phyloP scores from a whole-genome alignment of 2,329 filamentous ascomycete species.

The Alternaria rosae region DNA sequence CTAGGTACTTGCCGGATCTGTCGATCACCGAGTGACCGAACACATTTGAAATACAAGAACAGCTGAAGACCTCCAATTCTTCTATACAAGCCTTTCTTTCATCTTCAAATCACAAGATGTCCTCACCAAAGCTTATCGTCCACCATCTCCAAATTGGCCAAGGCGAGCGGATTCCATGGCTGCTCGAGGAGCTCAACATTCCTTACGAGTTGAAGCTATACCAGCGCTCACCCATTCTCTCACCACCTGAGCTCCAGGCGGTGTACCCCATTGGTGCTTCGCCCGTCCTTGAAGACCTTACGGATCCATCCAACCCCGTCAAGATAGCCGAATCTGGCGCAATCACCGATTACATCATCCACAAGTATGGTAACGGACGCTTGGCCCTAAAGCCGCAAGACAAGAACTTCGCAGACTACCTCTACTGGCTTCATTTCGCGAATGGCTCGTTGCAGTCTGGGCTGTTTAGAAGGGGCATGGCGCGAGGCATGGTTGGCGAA shows the following conservation, averaged over 20 bases:
- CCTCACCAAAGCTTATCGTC: slow-evolving; percentile 40
- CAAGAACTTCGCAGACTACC: slow-evolving; percentile 64
- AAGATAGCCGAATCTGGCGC: slow-evolving; percentile 67
- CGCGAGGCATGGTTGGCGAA: slow-evolving; percentile 38
- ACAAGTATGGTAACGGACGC: slow-evolving; percentile 58
- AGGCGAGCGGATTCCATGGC: slow-evolving; percentile 70
- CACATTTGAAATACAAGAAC: slow-evolving; percentile 1
- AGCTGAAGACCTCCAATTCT: neutral
- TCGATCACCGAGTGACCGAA: slow-evolving; percentile 12
- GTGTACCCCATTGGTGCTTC: slow-evolving; percentile 60
- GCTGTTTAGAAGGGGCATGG: slow-evolving; percentile 40
- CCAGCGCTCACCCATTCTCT: slow-evolving; percentile 55
- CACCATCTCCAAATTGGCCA: slow-evolving; percentile 59
- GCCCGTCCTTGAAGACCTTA: slow-evolving; percentile 66
- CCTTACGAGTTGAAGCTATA: slow-evolving; percentile 60
- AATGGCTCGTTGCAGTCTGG: slow-evolving; percentile 52
- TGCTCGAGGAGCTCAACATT: slow-evolving; percentile 69
- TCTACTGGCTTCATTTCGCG: slow-evolving; percentile 71
- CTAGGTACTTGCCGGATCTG: slow-evolving; percentile 8
- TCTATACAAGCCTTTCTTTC: neutral
- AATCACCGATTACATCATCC: slow-evolving; percentile 67
- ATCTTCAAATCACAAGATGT: slow-evolving; percentile 13
- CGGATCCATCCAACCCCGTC: slow-evolving; percentile 53
- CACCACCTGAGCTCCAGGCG: slow-evolving; percentile 39
- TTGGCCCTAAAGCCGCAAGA: slow-evolving; percentile 57